Conservation (phyloP, 495 filamentous ascomycete species). For the Xylaria intraflava region DNA sequence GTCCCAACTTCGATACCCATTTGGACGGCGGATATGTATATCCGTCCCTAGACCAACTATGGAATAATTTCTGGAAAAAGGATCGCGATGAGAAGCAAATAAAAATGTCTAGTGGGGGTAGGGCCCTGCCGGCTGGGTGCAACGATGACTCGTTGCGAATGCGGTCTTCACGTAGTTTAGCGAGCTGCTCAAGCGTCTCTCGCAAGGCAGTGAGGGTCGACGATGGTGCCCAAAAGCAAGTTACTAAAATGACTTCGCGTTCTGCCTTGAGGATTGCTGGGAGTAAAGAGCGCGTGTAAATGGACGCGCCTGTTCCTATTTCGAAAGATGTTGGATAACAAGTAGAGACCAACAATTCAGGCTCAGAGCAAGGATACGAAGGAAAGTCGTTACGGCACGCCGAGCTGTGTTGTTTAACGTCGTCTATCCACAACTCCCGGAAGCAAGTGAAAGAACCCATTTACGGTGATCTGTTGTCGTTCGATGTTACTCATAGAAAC, state of each 20-base stretch:
- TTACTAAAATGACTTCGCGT: conserved; percentile 62
- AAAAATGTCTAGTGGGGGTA: conserved; percentile 38
- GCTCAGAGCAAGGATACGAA: conserved; percentile 26
- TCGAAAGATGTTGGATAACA: conserved; percentile 42
- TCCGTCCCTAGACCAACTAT: conserved; percentile 50
- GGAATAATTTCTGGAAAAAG: conserved; percentile 61
- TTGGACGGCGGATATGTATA: conserved; percentile 48
- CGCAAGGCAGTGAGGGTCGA: conserved; percentile 43
- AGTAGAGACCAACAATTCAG: conserved; percentile 35
- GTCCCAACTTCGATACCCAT: conserved; percentile 52
- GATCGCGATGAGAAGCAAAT: conserved; percentile 63
- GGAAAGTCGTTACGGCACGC: conserved; percentile 20
- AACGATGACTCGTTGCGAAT: conserved; percentile 14
- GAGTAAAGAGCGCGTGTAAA: conserved; percentile 46
- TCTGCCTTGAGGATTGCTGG: conserved; percentile 51
- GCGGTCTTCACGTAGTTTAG: conserved; percentile 28
- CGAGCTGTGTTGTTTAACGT: conserved; percentile 1
- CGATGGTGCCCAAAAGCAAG: conserved; percentile 70
- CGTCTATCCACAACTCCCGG: conserved; percentile 15
- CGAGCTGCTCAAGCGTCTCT: conserved; percentile 46
- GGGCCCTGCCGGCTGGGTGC: neutral
- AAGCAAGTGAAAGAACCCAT: conserved; percentile 15
- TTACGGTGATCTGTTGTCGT: neutral
- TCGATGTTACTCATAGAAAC: no score
- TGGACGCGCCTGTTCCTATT: conserved; percentile 51